Percentiles rank a stretch among this genome's conserved stretches.
Conservation (phyloP, 2,329 filamentous ascomycete species). For the Hymenoscyphus fraxineus region DNA sequence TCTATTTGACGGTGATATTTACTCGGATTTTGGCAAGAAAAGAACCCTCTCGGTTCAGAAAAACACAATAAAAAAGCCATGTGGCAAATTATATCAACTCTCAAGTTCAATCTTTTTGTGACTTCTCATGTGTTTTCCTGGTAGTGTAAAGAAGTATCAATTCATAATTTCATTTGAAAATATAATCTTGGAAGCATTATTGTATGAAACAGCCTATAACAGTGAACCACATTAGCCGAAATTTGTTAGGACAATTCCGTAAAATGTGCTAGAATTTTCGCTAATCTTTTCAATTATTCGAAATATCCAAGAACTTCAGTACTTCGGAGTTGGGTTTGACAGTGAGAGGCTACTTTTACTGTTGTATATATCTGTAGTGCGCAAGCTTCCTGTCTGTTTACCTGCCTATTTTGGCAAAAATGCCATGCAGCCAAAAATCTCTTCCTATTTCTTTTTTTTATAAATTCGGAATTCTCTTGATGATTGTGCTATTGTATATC, state of each 20-base stretch:
- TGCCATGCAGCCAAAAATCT: too few relatives aligned
- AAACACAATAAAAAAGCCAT: constrained; percentile 13
- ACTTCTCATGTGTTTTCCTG: neutral
- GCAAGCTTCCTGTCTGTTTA: too few relatives aligned
- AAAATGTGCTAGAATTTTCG: too few relatives aligned
- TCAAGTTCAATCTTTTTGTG: neutral
- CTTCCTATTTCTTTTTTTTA: too few relatives aligned
- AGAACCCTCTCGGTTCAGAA: neutral
- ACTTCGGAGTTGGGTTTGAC: too few relatives aligned
- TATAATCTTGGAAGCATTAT: neutral
- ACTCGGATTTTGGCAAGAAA: constrained; percentile 5
- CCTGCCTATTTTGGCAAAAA: too few relatives aligned
- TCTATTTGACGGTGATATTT: neutral
- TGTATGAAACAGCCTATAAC: neutral
- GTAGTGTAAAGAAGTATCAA: neutral
- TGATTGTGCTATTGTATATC: too few relatives aligned
- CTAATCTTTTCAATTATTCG: too few relatives aligned
- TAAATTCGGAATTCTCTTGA: too few relatives aligned
- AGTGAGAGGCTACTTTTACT: too few relatives aligned
- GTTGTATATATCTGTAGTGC: too few relatives aligned
- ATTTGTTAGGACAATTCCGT: neutral
- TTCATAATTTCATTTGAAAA: neutral
- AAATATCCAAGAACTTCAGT: too few relatives aligned
- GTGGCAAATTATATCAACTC: constrained; percentile 8
- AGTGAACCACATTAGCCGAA: neutral